Evolutionary conservation across 805 yeast species (phyloP).

Genomic region (Hanseniaspora meyeri): DNA sequence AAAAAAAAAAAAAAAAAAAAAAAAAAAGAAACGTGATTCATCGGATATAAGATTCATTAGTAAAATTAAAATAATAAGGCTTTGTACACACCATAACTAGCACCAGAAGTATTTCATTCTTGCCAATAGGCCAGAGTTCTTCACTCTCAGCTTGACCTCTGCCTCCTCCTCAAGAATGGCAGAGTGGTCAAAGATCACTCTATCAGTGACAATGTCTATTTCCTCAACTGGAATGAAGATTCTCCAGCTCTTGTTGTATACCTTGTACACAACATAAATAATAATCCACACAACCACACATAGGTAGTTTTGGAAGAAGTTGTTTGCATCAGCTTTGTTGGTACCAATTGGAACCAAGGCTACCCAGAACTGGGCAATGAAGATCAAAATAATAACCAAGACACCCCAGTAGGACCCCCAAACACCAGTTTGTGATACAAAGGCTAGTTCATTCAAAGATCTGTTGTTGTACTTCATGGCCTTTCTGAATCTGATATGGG

Average conservation of each 20-base stretch:
- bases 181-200: constrained; percentile 27
- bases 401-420: constrained; percentile 44
- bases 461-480: constrained; percentile 46
- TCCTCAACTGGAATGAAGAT: constrained; percentile 24
- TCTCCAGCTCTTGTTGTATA: constrained; percentile 36
- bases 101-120: constrained; percentile 26
- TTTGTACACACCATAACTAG: constrained; percentile 15
- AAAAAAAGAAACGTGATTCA: no score
- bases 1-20: no score
- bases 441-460: constrained; percentile 40
- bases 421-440: constrained; percentile 38
- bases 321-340: constrained; percentile 34
- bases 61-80: neutral
- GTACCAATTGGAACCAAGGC: constrained; percentile 62
- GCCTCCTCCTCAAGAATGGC: constrained; percentile 26
- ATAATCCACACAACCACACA: constrained; percentile 36
- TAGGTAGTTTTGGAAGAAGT: constrained; percentile 35
- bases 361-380: constrained; percentile 54
- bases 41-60: no score
- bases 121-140: constrained; percentile 23
- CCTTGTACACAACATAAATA: constrained; percentile 35
- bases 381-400: constrained; percentile 36
- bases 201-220: constrained; percentile 24
- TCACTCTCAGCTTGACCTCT: constrained; percentile 23
- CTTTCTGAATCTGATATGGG: constrained; percentile 46